phyloP scores from a whole-genome alignment of 352 stramenopile genomes.

The Pythium folliculosum region DNA sequence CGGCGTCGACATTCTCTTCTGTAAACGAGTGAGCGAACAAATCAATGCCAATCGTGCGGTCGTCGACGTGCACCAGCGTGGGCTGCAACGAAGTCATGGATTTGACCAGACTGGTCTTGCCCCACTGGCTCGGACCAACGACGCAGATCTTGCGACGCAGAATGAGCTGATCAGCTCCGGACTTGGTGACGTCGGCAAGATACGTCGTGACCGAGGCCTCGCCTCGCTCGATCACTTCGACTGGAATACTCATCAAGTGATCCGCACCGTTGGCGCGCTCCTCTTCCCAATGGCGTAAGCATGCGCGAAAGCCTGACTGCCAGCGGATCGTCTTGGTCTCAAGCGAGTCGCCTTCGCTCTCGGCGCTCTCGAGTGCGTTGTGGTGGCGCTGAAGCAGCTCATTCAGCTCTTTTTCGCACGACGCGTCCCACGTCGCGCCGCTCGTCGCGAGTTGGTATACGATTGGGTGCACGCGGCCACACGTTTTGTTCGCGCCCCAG shows the following conservation, averaged over 20 bases:
- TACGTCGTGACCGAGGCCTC: constrained; percentile 27
- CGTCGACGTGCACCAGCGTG: constrained; percentile 16
- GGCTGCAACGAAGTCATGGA: constrained; percentile 23
- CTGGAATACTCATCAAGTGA: not conserved
- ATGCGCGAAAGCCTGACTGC: constrained; percentile 4
- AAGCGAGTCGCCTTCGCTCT: constrained; percentile 8
- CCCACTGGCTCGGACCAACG: constrained; percentile 35
- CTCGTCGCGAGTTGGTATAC: constrained; percentile 3
- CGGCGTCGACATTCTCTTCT: not conserved
- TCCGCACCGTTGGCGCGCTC: not conserved
- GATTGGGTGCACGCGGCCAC: constrained; percentile 11
- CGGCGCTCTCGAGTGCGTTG: not conserved
- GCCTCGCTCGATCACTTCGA: constrained; percentile 29
- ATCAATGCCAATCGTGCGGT: constrained; percentile 38
- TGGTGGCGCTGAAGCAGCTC: not conserved
- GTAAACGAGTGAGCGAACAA: constrained; percentile 31
- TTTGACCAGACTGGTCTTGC: constrained; percentile 42
- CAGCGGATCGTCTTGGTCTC: constrained; percentile 12
- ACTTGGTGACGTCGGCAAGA: constrained; percentile 10
- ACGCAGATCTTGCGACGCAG: constrained; percentile 36
- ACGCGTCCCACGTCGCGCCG: constrained; percentile 7
- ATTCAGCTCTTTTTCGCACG: constrained; percentile 4
- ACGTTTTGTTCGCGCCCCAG: constrained; percentile 14
- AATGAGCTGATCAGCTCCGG: not conserved
- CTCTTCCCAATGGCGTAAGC: constrained; percentile 6